Conservation (phyloP, 75 land plant genomes). For the Adiantum capillusveneris region DNA sequence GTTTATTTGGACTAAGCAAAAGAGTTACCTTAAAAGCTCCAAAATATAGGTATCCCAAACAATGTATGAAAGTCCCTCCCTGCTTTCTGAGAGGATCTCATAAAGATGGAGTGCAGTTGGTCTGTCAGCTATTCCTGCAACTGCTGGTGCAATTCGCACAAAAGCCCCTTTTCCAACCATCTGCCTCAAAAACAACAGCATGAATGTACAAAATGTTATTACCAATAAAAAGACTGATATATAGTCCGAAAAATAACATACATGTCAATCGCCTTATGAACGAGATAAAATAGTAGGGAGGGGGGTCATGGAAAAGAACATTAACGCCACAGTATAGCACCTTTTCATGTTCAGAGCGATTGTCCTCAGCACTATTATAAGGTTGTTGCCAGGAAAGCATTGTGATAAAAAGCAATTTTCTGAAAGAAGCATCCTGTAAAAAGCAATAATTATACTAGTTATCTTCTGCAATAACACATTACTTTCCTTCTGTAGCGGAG, state of each 20-base stretch:
- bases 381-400: slow-evolving; percentile 97
- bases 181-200: no score
- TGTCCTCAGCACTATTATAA: slow-evolving; percentile 21
- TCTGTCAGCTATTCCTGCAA: slow-evolving; percentile 81
- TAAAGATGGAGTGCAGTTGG: slow-evolving; percentile 76
- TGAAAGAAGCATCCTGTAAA: slow-evolving; percentile 86
- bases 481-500: no score
- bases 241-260: no score
- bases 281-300: no score
- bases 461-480: no score
- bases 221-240: no score
- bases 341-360: slow-evolving; percentile 2
- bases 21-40: slow-evolving; percentile 57
- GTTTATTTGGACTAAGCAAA: no score
- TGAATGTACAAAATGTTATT: no score
- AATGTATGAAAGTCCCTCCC: slow-evolving; percentile 49
- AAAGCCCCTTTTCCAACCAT: slow-evolving; percentile 76
- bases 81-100: slow-evolving; percentile 56
- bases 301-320: no score
- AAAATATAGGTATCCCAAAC: slow-evolving; percentile 57
- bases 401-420: slow-evolving; percentile 63
- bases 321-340: not conserved
- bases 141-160: slow-evolving; percentile 73
- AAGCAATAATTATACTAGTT: not conserved
- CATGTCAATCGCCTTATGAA: no score